phyloP scores from a whole-genome alignment of 768 basidiomycete genomes.

The Multifurca ochricompacta region DNA sequence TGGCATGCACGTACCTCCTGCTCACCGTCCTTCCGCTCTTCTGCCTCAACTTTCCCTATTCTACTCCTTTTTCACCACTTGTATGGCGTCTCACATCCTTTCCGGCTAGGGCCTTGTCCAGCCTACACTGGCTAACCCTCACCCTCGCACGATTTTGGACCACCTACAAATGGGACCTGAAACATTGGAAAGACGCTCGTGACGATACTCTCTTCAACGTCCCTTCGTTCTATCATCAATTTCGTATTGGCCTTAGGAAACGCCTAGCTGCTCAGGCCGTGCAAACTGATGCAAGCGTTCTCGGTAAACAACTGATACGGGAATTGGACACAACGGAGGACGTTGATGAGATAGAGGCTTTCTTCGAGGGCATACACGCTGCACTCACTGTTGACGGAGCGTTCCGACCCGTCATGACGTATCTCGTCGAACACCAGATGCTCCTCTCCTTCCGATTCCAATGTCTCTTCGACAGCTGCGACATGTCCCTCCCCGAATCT shows the following conservation, averaged over 20 bases:
- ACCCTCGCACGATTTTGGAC: not conserved
- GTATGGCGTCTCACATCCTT: constrained; percentile 6
- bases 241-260: not conserved
- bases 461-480: constrained; percentile 6
- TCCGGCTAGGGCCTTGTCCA: not conserved
- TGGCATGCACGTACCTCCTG: not conserved
- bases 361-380: constrained; percentile 4
- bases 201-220: constrained; percentile 1
- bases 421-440: constrained; percentile 2
- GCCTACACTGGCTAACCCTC: not conserved
- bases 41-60: constrained; percentile 15
- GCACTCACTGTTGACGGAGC: not conserved
- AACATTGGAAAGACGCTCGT: not conserved
- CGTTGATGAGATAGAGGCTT: not conserved
- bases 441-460: constrained; percentile 5
- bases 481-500: not conserved
- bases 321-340: constrained; percentile 1
- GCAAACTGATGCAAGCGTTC: constrained; percentile 1
- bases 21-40: constrained; percentile 15
- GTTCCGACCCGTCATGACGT: not conserved
- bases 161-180: not conserved
- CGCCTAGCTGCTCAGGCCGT: not conserved
- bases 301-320: constrained; percentile 5
- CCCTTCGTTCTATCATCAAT: constrained; percentile 1
- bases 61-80: constrained; percentile 14